Evolutionary conservation across 345 rosid species (phyloP), one percentile per base, ranked within the genome.

Genomic region (Luvunga scandens): DNA sequence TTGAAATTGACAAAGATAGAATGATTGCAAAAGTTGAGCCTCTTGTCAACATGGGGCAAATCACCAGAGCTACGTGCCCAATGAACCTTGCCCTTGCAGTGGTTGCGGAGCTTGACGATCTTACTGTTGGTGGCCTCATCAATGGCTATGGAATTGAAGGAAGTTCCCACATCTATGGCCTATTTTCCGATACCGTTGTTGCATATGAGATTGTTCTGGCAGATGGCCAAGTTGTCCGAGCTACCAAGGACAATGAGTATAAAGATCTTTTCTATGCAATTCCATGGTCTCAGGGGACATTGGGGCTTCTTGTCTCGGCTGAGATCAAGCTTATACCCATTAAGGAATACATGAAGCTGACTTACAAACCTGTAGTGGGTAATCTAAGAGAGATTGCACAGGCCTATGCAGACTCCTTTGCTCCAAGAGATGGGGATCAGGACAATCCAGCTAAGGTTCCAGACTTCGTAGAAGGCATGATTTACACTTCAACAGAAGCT

Each of bases 91-190:
- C 99, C 81, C 97, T 93, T 61, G 98, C 99, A 28, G 99, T 97
- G 80, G 98, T 97, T 72, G 98, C 99, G 5, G 99, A 97, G 89
- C 98, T 97, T 45, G 99, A 97, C 45, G 99, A 97, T 85, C 97
- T 97, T 28, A 97, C 99, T 6, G 99, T 97, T 61, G 99, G 98
- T 64, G 99, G 98, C 72, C 98, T 97, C 71, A 97, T 97, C 83
- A 97, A 97, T 80, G 99, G 99, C 61, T 94, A 97, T 63, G 99
- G 99, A 60, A 94, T 97, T 8, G 99, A 97, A 82, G 99, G 99
- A 82, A 97, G 99, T 89, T 97, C 98, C 75, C 99, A 94, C 87
- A 53, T 97, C 65, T 90, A 93, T 72, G 99, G 99, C 84, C 87
- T 97, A 78, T 97, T 97, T 77, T 92, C 99, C 0, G 99, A 97